Evolutionary conservation across 1,284 basidiomycete species (phyloP).

Genomic region (Amylostereum chailletii): DNA sequence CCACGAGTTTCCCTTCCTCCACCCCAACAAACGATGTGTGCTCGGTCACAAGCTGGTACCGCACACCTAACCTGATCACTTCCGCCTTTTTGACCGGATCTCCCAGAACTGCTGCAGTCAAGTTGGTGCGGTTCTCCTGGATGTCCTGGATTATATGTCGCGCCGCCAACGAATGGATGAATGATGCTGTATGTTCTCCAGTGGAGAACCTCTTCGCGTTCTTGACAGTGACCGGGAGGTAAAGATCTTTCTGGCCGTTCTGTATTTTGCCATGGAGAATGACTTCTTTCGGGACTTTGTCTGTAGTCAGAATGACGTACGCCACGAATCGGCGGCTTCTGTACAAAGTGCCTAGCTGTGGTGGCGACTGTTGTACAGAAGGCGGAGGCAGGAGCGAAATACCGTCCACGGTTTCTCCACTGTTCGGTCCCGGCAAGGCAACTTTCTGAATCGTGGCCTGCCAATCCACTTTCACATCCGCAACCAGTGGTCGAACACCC

Average conservation of each 20-base stretch:
- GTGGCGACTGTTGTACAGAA: conserved; percentile 35
- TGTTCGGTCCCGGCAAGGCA: conserved; percentile 15
- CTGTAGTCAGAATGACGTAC: conserved; percentile 30
- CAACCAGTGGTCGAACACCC: conserved; percentile 34
- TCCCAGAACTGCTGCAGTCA: neutral
- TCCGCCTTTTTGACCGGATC: conserved; percentile 17
- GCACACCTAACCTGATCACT: conserved; percentile 38
- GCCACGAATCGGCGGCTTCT: conserved; percentile 36
- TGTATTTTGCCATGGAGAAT: conserved; percentile 29
- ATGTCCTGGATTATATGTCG: conserved; percentile 41
- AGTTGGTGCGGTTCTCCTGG: conserved; percentile 16
- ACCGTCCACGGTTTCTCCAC: neutral
- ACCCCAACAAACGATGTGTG: conserved; percentile 52
- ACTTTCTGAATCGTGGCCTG: neutral
- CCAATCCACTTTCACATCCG: conserved; percentile 42
- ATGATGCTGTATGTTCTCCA: conserved; percentile 14
- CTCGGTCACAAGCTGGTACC: conserved; percentile 41
- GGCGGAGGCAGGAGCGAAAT: conserved; percentile 19
- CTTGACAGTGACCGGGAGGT: conserved; percentile 28
- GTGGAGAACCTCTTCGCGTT: neutral
- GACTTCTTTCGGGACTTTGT: conserved; percentile 28
- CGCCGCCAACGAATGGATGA: conserved; percentile 48
- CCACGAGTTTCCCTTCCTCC: conserved; percentile 18
- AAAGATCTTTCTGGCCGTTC: conserved; percentile 20
- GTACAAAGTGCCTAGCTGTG: conserved; percentile 30